Evolutionary conservation across 805 yeast genomes (phyloP), one percentile per base, ranked within the genome.

Genomic region (Naumovozyma baii): DNA sequence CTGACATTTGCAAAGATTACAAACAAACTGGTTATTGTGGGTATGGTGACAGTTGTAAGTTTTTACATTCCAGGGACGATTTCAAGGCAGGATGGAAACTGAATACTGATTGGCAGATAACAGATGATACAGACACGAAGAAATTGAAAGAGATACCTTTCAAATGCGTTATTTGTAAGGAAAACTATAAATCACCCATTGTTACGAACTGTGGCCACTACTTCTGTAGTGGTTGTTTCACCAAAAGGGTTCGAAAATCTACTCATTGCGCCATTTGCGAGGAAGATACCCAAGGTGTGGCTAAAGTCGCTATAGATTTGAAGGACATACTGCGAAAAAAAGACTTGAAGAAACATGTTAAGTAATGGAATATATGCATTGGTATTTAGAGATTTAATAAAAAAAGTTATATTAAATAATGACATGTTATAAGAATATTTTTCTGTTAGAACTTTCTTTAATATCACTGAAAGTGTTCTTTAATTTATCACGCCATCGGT

Each of bases 31-130:
- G 98, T 0, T 88, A 78, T 55, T 92, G 98, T 69, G 96, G 96
- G 4, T 92, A 81, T 57, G 99, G 99, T 7, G 98, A 92, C 51
- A 81, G 92, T 28, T 92, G 99, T 66, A 92, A 92, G 63, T 92
- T 92, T 59, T 59, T 90, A 28, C 99, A 92, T 57, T 75, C 84
- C 13, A 65, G 99, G 60, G 96, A 85, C 49, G 95, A 85, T 53
- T 82, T 79, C 62, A 73, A 70, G 40, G 78, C 78, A 35, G 83
- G 80, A 22, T 76, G 78, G 75, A 76, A 80, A 42, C 57, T 80
- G 5, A 73, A 70, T 19, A 69, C 68, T 42, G 94, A 84, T 34
- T 84, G 95, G 95, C 81, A 80, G 38, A 42, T 59, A 3, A 51
- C 45, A 17, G 49, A 50, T 7, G 45, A 54, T 13, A 51, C 31